Conservation (phyloP, 768 basidiomycete species). For the Mycena polygramma region DNA sequence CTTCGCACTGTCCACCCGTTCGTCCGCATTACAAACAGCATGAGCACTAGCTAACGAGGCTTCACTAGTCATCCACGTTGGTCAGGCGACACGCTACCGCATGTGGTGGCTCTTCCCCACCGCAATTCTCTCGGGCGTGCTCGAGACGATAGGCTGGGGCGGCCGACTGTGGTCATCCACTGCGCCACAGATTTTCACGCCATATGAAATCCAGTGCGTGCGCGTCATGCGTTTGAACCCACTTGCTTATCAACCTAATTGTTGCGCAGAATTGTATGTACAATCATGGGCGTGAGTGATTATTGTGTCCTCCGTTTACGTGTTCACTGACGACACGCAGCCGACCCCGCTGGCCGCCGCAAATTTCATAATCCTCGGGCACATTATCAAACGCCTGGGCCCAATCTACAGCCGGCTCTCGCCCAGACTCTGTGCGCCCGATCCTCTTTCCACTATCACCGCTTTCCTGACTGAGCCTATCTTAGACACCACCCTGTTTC, state of each 20-base stretch:
- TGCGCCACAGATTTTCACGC: slow-evolving; percentile 29
- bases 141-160: slow-evolving; percentile 59
- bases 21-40: not conserved
- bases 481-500: slow-evolving; percentile 56
- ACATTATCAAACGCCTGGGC: slow-evolving; percentile 59
- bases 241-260: too few species aligned
- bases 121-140: slow-evolving; percentile 47
- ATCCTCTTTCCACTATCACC: not conserved
- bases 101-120: slow-evolving; percentile 58
- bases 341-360: slow-evolving; percentile 38
- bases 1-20: slow-evolving; percentile 41
- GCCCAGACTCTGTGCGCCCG: slow-evolving; percentile 54
- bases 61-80: slow-evolving; percentile 50
- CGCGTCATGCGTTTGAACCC: not conserved
- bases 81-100: slow-evolving; percentile 47
- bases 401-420: slow-evolving; percentile 62
- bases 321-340: slow-evolving; percentile 1
- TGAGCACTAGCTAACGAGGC: not conserved
- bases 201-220: slow-evolving; percentile 61
- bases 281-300: not conserved
- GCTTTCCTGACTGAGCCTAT: not conserved
- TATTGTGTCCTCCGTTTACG: not conserved
- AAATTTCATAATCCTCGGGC: slow-evolving; percentile 66
- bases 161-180: slow-evolving; percentile 53
- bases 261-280: not conserved